Evolutionary conservation across 352 stramenopile species (phyloP), one percentile per base, ranked within the genome.

Genomic region (Aphanomyces invadans): DNA sequence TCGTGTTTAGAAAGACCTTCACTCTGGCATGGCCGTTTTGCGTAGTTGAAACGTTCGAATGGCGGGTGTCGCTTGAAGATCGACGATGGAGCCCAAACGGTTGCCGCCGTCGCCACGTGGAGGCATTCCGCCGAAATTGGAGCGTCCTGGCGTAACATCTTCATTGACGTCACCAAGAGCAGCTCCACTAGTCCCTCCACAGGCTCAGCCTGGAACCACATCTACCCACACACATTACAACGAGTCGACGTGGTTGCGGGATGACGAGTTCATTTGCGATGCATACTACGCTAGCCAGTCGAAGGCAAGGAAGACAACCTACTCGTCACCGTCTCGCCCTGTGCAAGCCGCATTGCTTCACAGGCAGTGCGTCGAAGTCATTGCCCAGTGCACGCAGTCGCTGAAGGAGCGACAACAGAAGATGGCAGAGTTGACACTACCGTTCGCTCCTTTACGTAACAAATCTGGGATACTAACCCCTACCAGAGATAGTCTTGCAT

Each of bases 181-280:
- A n/a, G 52, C 25, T 15, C 52, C 52, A 10, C n/a, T n/a, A 42
- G 17, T 9, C 17, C 28, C 31, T 52, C 12, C 44, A n/a, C 12
- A n/a, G 19, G 9, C 44, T 26, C 12, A 52, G 44, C 12, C 21
- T 9, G 19, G 4, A 25, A 26, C 44, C 10, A 26, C 44, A 52
- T 9, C 21, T 9, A 25, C 9, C 7, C 36, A 42, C 36, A 42
- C 36, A 15, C 7, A 15, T 15, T 42, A 15, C 36, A 42, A 42
- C 36, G 49, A 57, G 23, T 59, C 60, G 17, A 48, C 39, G 3
- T 67, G 60, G 60, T 28, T 67, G 33, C 60, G 60, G 7, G 60
- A 67, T 17, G 60, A 67, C 49, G 60, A 67, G 17, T 49, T 51
- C 12, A 60, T 67, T 21, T 59, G 21, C 25, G 32, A 57, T 9